A percentile compares a stretch with the other conserved stretches of the same genome.
Conservation (phyloP, 2,329 filamentous ascomycete genomes). For the Ascochyta koolunga region DNA sequence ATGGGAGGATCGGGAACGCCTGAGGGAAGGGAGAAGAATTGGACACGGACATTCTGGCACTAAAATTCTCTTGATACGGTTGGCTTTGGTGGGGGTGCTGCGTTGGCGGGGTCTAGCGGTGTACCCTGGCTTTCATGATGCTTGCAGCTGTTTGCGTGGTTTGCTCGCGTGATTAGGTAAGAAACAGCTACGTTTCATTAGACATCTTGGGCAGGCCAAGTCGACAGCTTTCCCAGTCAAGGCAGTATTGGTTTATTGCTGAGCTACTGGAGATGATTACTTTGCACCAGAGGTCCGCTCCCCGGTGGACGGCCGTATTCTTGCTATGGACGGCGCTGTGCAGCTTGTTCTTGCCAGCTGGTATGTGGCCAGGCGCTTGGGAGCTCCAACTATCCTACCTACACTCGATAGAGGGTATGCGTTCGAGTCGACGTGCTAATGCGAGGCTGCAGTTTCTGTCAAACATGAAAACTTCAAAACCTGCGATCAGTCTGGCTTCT, state of each 20-base stretch:
- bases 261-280: constrained; percentile 39
- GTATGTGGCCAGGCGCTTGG: constrained; percentile 34
- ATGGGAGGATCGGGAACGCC: constrained; percentile 48
- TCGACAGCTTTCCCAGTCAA: constrained; percentile 7
- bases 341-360: constrained; percentile 44
- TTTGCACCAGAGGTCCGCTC: constrained; percentile 51
- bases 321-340: constrained; percentile 43
- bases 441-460: constrained; percentile 67
- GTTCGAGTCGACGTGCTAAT: constrained; percentile 8
- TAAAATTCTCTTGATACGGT: constrained; percentile 30
- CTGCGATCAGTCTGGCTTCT: constrained; percentile 95
- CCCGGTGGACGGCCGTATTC: constrained; percentile 65
- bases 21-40: constrained; percentile 28
- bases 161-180: constrained; percentile 2
- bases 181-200: constrained; percentile 17
- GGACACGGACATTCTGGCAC: constrained; percentile 8
- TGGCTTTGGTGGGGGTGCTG: constrained; percentile 32
- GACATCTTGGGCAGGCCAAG: constrained; percentile 11
- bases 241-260: constrained; percentile 24
- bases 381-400: constrained; percentile 9
- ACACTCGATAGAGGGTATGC: neutral
- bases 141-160: constrained; percentile 18
- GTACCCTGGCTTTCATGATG: constrained; percentile 3
- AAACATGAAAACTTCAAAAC: constrained; percentile 98
- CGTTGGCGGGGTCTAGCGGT: constrained; percentile 12